Evolutionary conservation across 1,139 yeast species (phyloP), one percentile per base, ranked within the genome.

Genomic region (Meyerozyma athensensis): DNA sequence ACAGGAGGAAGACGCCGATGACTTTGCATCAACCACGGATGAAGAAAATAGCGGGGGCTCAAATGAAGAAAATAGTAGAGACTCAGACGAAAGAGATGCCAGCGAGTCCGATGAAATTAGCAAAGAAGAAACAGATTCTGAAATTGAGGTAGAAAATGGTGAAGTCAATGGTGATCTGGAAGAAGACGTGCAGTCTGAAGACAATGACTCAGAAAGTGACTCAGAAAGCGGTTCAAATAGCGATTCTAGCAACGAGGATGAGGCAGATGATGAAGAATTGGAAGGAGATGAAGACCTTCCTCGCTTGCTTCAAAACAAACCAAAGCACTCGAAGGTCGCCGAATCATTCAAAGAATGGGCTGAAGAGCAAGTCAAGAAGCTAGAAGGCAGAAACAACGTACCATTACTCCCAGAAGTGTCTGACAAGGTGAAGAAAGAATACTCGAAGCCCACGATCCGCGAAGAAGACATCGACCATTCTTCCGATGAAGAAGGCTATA

Each of bases 381-480:
- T 79, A 20, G 89, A 81, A 53, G 86, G 86, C 1, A 63, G 81
- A 41, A 71, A 70, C 26, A 56, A 55, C 20, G 68, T 74, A 43
- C 49, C 65, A 40, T 63, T 64, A 1, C 63, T 69, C 37, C 80
- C 85, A 1, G 68, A 67, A 13, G 73, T 81, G 19, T 65, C 77
- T n/a, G 59, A 60, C 37, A 73, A 76, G 18, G 63, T 74, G 39
- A 66, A 70, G 43, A 69, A 75, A 10, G 45, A 63, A 41, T 66
- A 65, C 41, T 59, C 71, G 13, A 53, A 59, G 31, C 71, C 62
- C 21, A 58, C 74, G 2, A 62, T 72, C 1, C 72, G 82, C 36
- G 68, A 70, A 24, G 92, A 82, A 54, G 92, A 83, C 54, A 43
- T 75, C 22, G 85, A 77, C 35, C 84, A 77, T 48, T 58, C 68